Percentiles rank a stretch among this genome's conserved stretches.
These are phyloP conservation scores for Mollisia scopiformis DNA, from an alignment of 2,329 filamentous ascomycete species.

Conservation along the genomic window DNA sequence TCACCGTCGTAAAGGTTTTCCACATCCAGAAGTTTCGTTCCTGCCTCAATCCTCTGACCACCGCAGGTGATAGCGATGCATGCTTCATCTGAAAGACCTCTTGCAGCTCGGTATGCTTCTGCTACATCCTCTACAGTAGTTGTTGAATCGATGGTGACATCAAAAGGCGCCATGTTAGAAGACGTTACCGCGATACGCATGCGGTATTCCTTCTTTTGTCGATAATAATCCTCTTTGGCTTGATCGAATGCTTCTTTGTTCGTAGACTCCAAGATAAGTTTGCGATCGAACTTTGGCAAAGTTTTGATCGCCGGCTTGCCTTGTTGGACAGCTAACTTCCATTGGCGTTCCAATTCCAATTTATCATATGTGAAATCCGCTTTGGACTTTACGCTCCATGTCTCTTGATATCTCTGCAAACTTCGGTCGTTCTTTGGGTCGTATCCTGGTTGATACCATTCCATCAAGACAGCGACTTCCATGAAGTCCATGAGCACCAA, in stretches of 20 bases:
- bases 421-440: too few species aligned
- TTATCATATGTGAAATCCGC: not conserved
- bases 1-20: too few species aligned
- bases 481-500: too few species aligned
- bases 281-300: not conserved
- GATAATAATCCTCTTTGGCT: not conserved
- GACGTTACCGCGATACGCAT: not conserved
- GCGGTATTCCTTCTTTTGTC: not conserved
- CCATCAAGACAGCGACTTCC: too few species aligned
- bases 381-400: too few species aligned
- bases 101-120: not conserved
- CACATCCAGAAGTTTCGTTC: too few species aligned
- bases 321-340: not conserved
- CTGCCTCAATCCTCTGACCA: not conserved
- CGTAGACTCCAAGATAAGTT: not conserved
- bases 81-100: not conserved
- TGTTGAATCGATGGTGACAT: not conserved
- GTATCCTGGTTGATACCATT: too few species aligned
- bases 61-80: not conserved
- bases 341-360: not conserved
- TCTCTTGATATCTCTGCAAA: too few species aligned
- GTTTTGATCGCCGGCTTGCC: not conserved
- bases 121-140: not conserved
- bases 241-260: not conserved
- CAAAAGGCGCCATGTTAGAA: not conserved